Evolutionary conservation across 208 protist species (phyloP).

Genomic region (Wallacemonas sp.): DNA sequence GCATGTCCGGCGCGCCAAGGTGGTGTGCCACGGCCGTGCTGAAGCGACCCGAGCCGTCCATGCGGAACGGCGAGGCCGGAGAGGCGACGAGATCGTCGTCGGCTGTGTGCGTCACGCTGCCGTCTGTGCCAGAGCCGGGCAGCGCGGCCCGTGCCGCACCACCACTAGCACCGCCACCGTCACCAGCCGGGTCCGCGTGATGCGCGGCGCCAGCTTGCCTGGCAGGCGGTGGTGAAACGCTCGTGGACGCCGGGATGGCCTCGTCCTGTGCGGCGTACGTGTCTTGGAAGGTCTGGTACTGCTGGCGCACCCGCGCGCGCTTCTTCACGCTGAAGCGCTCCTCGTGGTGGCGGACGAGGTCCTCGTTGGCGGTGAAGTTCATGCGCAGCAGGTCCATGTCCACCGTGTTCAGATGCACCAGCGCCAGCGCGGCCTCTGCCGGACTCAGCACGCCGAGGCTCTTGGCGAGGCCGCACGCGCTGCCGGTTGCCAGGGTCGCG

Average conservation of each 20-base stretch:
- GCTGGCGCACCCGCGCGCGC: conserved; percentile 18
- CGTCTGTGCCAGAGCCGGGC: neutral
- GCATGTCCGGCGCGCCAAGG: conserved; percentile 43
- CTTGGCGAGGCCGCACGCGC: conserved; percentile 85
- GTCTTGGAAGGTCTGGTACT: conserved; percentile 31
- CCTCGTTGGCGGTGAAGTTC: conserved; percentile 45
- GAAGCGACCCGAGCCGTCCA: conserved; percentile 49
- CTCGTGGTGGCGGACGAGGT: conserved; percentile 35
- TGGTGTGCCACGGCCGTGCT: conserved; percentile 37
- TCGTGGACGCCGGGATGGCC: neutral
- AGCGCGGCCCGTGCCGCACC: neutral
- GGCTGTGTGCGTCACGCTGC: neutral
- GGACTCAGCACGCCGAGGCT: conserved; percentile 57
- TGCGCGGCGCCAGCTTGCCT: too few relatives aligned
- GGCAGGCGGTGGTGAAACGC: too few relatives aligned
- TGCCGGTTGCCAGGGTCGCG: conserved; percentile 79
- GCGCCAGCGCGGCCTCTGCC: conserved; percentile 48
- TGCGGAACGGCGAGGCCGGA: conserved; percentile 38
- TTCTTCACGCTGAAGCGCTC: conserved; percentile 16
- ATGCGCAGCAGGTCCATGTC: conserved; percentile 69
- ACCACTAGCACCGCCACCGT: too few relatives aligned
- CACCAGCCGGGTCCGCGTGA: too few relatives aligned
- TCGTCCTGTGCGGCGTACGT: conserved; percentile 26
- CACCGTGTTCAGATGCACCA: conserved; percentile 69
- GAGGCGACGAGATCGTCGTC: neutral